Base-by-base conservation (phyloP, 1,284 basidiomycete species). In the Boletus semigastroideus region DNA sequence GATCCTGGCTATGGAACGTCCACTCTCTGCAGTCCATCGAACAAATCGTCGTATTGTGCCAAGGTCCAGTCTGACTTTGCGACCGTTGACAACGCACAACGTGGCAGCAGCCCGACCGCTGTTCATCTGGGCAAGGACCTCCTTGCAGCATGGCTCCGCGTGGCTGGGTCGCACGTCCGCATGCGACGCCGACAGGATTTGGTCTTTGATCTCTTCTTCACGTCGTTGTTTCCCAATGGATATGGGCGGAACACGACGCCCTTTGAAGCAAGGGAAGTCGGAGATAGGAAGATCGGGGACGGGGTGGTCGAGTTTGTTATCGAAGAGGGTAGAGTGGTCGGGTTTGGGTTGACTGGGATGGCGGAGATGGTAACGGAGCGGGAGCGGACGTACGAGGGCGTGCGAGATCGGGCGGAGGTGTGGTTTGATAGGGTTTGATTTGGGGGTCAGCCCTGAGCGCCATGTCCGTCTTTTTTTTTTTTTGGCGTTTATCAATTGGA, bases 1-100 rank as follows among this genome's bases (percentile, higher is more conserved):
- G 59, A 69, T 48, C 49, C 62, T 1, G 72, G 67, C 8, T 75
- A 76, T 27, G 73, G 70, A 30, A 42, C 61, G 9, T 50, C 76
- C 46, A 68, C 66, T 1, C 61, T 76, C 25, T 75, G 74, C 47
- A 50, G 61, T 14, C 53, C 68, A 0, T 52, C 49, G 4, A 64
- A 59, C 51, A 36, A 50, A 2, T 69, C 68, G 14, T 17, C 51
- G 0, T 58, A 72, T 51, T 74, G 73, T 47, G 33, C 53, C 30
- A 9, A 49, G 17, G 61, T 71, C 27, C 61, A 58, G 30, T 48
- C 56, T 13, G 61, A 66, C 22, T 73, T 74, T 48, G 36, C 65
- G n/a, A 34, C 53, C 10, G 56, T 70, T 17, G 61, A 64, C 19
- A 2, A 39, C 13, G 49, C 25, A 14, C 48, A 58, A 11, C 44